Evolutionary conservation across 139 green algal species (phyloP), one percentile per base, ranked within the genome.

Genomic region (Chlorella sp.): DNA sequence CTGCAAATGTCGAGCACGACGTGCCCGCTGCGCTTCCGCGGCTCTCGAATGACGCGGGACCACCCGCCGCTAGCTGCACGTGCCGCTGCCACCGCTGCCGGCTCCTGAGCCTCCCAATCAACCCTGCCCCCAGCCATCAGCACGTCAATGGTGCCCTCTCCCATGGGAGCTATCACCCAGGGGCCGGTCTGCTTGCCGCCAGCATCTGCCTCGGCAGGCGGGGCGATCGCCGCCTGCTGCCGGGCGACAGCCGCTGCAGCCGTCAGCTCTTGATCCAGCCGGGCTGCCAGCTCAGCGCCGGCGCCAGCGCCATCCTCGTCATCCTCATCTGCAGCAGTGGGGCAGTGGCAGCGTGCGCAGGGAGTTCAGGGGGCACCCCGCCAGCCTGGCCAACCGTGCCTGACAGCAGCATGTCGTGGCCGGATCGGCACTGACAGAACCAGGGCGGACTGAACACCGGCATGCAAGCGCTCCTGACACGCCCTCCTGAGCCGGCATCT

Each of bases 1-100:
- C 89, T 92, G 86, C 96, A 98, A 26, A 98, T 36, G 82, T 98
- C 96, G 12, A 98, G 88, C 30, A 98, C 77, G 36, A 98, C 91
- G 68, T 98, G 96, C 30, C 93, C 88, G 28, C 88, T 88, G 14
- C 92, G 91, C 88, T 94, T 97, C 32, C 93, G 92, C 7, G 96
- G 95, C 36, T 83, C 81, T 39, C 92, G 94, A 26, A 97, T 84
- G 81, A 93, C 77, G 11, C 91, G 83, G 42, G 91, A 94, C 91
- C 91, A 94, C 16, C 36, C n/a, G 75, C 64, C 61, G 66, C 83
- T 86, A 28, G 89, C 68, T 16, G 16, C 48, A 16, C 28, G 36
- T 42, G 82, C 86, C 16, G 85, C 89, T 22, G 68, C 53, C 48
- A 87, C 85, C 14, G 66, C 86, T 36, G 42, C 90, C 19, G 79